phyloP scores from a whole-genome alignment of 2,329 filamentous ascomycete genomes.

The Neonectria magnoliae region DNA sequence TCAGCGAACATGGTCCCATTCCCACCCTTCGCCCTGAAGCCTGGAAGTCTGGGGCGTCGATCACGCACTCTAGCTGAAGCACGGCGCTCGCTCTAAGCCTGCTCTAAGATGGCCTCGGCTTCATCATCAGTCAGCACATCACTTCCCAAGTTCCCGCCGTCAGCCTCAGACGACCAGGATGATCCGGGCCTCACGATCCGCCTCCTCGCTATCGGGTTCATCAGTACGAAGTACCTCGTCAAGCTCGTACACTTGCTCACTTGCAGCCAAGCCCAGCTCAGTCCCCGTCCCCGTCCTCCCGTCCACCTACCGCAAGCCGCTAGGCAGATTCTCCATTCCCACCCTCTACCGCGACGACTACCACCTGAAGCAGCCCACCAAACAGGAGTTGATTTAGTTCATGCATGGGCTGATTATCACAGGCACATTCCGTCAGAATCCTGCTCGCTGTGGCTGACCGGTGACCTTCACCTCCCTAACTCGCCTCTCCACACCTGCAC shows the following conservation, averaged over 20 bases:
- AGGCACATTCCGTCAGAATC: conserved; percentile 32
- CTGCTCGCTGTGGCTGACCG: conserved; percentile 38
- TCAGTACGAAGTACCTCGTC: neutral
- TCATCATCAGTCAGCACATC: neutral
- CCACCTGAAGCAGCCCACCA: conserved; percentile 26
- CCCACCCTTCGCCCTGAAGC: neutral
- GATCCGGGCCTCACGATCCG: conserved; percentile 4
- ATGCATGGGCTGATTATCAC: conserved; percentile 42
- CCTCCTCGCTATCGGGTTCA: neutral
- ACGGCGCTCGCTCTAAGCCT: conserved; percentile 30
- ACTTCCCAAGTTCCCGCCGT: neutral
- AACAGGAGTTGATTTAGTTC: conserved; percentile 36
- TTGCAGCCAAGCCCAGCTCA: neutral
- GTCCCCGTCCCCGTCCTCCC: conserved; percentile 3
- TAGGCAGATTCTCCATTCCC: conserved; percentile 23
- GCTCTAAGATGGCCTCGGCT: neutral
- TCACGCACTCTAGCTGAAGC: conserved; percentile 44
- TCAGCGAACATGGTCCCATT: conserved; percentile 23
- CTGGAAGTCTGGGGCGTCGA: conserved; percentile 39
- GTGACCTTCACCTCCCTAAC: conserved; percentile 27
- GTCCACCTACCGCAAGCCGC: conserved; percentile 16
- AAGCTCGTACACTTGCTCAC: neutral
- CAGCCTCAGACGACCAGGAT: conserved; percentile 11
- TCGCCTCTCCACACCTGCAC: conserved; percentile 10
- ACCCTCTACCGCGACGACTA: conserved; percentile 7